Evolutionary conservation across 371 early-diverging fungal genomes (phyloP).

Genomic region (Thermomucor indicae-seudaticae): DNA sequence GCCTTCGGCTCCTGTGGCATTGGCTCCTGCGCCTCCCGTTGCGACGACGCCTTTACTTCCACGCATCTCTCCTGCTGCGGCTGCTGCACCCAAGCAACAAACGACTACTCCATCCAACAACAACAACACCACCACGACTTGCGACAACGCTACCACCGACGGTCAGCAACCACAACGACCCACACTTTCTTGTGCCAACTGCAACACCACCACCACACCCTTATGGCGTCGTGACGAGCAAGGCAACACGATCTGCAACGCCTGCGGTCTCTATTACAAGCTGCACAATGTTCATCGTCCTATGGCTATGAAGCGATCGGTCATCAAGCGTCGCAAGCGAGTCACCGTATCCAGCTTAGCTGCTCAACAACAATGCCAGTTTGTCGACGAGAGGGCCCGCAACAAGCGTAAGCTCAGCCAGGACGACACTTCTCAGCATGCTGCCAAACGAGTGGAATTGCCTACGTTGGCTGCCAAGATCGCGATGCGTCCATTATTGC

Average conservation of each 20-base stretch:
- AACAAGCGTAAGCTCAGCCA: constrained; percentile 13
- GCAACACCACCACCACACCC: constrained; percentile 73
- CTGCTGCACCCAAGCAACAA: constrained; percentile 1
- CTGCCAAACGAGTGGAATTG: constrained; percentile 20
- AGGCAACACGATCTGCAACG: constrained; percentile 73
- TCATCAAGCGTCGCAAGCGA: constrained; percentile 53
- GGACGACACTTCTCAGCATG: constrained; percentile 4
- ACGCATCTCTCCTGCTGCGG: not conserved
- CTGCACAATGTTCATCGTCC: constrained; percentile 64
- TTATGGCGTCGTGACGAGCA: constrained; percentile 76
- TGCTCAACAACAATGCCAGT: constrained; percentile 7
- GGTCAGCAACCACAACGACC: constrained; percentile 1
- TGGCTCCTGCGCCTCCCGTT: constrained; percentile 27
- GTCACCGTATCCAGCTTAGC: constrained; percentile 21
- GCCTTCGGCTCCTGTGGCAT: constrained; percentile 22
- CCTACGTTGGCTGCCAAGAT: constrained; percentile 4
- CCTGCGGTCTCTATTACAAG: constrained; percentile 79
- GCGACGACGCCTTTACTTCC: constrained; percentile 1
- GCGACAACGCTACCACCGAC: not conserved
- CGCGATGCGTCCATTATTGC: constrained; percentile 23
- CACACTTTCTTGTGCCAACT: constrained; percentile 62
- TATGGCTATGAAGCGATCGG: constrained; percentile 48
- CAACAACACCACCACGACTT: too few species aligned
- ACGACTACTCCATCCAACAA: not conserved
- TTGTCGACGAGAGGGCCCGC: constrained; percentile 1